Evolutionary conservation across 192 early-diverging fungal species (phyloP), one percentile per base, ranked within the genome.

Genomic region (Spinellus fusiger): DNA sequence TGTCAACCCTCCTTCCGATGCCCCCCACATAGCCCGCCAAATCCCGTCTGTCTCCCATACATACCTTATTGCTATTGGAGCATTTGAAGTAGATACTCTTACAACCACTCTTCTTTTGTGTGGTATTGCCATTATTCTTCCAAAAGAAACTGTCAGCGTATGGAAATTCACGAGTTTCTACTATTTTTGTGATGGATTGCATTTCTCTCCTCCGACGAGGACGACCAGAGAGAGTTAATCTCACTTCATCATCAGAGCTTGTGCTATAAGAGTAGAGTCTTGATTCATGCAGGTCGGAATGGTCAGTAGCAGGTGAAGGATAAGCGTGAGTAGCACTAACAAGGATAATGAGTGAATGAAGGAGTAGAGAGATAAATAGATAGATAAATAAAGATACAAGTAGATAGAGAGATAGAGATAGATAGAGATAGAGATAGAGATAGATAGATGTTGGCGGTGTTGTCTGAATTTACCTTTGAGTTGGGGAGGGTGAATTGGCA

Each of bases 11-110:
- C 40, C 40, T 44, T 44, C 27, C 33, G 31, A 38, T 29, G 20
- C 40, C 28, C 26, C 63, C 29, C 53, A 31, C 33, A 50, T 20
- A 28, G 29, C 55, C 65, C 65, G 55, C 51, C 55, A 34, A 29
- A 38, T 66, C 57, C 65, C 65, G 56, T 31, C 48, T 23, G 26
- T 38, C 49, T 55, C 55, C 49, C 28, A 22, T 56, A 50, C 69
- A 66, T 58, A 76, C 80, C 52, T 69, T 72, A 31, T 73, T 78
- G 34, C 81, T 83, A 59, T 80, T 83, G 4, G 76, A 77, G 47
- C 81, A 83, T 56, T 83, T 83, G 60, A 78, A 83, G 54, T 83
- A 83, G 26, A 83, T 70, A 56, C 81, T 83, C 66, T 79, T 80
- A 31, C 75, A 77, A 20, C 78, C 78, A 22, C 79, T 80, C 67